Conservation (phyloP, 164 flowering plant species). For the Akebia trifoliata region DNA sequence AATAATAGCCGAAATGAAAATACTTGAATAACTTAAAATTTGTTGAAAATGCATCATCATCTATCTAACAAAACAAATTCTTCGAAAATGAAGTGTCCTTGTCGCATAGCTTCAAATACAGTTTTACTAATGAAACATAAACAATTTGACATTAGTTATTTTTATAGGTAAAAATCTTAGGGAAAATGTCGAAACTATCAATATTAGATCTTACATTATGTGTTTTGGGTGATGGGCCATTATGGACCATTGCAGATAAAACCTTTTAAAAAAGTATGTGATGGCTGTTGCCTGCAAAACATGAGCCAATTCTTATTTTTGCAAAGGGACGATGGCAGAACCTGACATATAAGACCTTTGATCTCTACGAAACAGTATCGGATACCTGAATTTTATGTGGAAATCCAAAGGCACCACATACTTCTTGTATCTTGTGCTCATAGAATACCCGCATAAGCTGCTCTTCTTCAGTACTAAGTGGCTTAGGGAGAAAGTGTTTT, state of each 20-base stretch:
- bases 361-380: constrained; percentile 2
- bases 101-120: no score
- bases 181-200: neutral
- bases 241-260: constrained; percentile 93
- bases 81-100: no score
- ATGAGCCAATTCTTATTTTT: constrained; percentile 7
- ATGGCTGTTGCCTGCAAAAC: constrained; percentile 85
- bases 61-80: no score
- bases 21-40: no score
- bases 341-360: neutral
- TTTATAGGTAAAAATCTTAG: no score
- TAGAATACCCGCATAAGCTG: constrained; percentile 73
- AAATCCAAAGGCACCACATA: constrained; percentile 83
- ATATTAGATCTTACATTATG: constrained; percentile 57
- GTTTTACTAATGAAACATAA: no score
- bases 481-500: constrained; percentile 68
- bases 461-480: constrained; percentile 82
- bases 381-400: constrained; percentile 94
- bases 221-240: constrained; percentile 98
- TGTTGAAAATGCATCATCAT: no score
- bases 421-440: constrained; percentile 90
- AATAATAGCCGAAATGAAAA: no score
- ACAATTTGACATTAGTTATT: neutral
- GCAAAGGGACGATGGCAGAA: neutral
- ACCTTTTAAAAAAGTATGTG: constrained; percentile 87